These are phyloP conservation scores for Gossypium australe DNA, from an alignment of 345 rosid genomes.

Conservation along the genomic window DNA sequence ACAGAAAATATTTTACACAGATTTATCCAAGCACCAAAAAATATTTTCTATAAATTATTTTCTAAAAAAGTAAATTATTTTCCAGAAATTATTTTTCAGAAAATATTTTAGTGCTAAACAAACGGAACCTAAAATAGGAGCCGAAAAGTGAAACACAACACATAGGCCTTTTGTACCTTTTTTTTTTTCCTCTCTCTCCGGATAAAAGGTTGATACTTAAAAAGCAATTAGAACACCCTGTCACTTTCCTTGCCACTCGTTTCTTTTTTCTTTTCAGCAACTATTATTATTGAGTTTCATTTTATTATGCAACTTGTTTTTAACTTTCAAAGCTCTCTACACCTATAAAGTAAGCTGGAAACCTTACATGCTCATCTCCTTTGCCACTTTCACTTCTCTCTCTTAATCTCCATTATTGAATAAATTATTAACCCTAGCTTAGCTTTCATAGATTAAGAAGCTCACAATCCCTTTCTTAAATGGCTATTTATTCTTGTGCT, in stretches of 20 bases:
- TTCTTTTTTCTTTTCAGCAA: too few relatives aligned
- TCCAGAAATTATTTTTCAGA: too few relatives aligned
- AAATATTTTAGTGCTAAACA: too few relatives aligned
- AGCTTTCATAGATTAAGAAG: neutral
- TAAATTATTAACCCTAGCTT: constrained; percentile 27
- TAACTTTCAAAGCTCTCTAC: constrained; percentile 15
- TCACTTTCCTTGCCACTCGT: constrained; percentile 43
- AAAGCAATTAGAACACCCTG: constrained; percentile 33
- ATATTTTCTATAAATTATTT: too few relatives aligned
- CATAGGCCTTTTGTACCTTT: constrained; percentile 18
- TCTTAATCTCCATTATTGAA: constrained; percentile 7
- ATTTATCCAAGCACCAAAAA: too few relatives aligned
- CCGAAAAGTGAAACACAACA: constrained; percentile 18
- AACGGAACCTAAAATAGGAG: too few relatives aligned
- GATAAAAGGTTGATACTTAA: constrained; percentile 21
- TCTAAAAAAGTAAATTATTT: too few relatives aligned
- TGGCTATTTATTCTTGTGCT: too few relatives aligned
- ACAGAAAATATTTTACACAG: too few relatives aligned
- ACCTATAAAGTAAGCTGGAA: constrained; percentile 11
- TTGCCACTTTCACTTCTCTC: constrained; percentile 9
- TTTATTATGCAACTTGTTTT: too few relatives aligned
- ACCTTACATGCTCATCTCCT: constrained; percentile 28
- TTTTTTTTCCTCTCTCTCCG: neutral
- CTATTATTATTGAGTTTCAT: too few relatives aligned
- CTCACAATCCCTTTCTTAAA: neutral